Evolutionary conservation across 2,329 filamentous ascomycete genomes (phyloP).

Genomic region (Cryphonectria carpinicola): DNA sequence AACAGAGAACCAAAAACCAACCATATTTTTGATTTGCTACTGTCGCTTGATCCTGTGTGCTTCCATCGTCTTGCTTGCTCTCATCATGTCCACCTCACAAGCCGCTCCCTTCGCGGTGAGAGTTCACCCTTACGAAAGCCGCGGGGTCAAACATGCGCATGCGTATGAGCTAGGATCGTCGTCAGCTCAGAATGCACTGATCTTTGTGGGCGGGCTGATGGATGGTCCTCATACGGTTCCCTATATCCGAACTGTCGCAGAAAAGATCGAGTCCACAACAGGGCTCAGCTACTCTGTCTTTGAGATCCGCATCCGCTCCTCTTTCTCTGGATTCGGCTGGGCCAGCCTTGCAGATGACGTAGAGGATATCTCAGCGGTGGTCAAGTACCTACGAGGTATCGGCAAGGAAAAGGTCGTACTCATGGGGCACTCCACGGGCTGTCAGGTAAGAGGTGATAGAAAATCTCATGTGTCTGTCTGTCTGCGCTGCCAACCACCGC

Average conservation of each 20-base stretch:
- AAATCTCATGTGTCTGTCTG: background rate
- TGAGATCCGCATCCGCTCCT: slow-evolving; percentile 59
- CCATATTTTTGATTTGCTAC: background rate
- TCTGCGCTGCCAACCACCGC: background rate
- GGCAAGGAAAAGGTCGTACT: slow-evolving; percentile 57
- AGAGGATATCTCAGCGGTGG: slow-evolving; percentile 55
- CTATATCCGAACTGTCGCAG: slow-evolving; percentile 56
- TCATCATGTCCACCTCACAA: slow-evolving; percentile 27
- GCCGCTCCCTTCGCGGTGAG: slow-evolving; percentile 31
- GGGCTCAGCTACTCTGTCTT: slow-evolving; percentile 57
- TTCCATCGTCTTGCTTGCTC: background rate
- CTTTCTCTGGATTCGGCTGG: slow-evolving; percentile 57
- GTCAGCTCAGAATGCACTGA: slow-evolving; percentile 55
- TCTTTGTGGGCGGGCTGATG: slow-evolving; percentile 72
- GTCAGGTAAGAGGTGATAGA: slow-evolving; percentile 46
- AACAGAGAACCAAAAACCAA: background rate
- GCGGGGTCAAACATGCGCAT: slow-evolving; percentile 30
- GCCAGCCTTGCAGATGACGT: slow-evolving; percentile 56
- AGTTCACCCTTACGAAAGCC: slow-evolving; percentile 36
- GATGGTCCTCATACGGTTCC: slow-evolving; percentile 70
- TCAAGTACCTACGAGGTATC: slow-evolving; percentile 56
- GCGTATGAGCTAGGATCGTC: slow-evolving; percentile 34
- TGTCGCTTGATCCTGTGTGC: too few species aligned
- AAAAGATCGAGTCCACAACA: slow-evolving; percentile 43
- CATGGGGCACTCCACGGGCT: slow-evolving; percentile 63